A percentile compares a stretch with the other conserved stretches of the same genome.
Evolutionary conservation across 148 eudicot species (phyloP).

Genomic region (Vaccinium macrocarpon): DNA sequence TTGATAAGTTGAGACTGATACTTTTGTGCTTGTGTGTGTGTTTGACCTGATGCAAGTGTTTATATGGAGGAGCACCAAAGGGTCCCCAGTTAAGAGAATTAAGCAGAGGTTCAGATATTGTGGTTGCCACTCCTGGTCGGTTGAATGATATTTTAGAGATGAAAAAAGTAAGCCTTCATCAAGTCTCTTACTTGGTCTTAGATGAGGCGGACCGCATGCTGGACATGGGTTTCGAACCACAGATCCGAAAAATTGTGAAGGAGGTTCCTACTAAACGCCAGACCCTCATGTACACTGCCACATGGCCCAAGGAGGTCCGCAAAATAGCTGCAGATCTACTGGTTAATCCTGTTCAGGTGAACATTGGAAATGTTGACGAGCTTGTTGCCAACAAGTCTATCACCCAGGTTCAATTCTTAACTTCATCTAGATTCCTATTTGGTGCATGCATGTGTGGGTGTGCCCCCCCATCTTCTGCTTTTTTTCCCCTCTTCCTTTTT

Average conservation of each 20-base stretch:
- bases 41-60: conserved; percentile 49
- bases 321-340: conserved; percentile 86
- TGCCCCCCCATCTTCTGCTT: background rate
- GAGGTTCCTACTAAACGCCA: conserved; percentile 82
- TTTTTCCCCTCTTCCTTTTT: background rate
- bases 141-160: conserved; percentile 90
- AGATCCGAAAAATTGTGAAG: conserved; percentile 90
- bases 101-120: conserved; percentile 79
- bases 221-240: conserved; percentile 99
- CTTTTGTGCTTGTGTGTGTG: background rate
- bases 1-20: background rate
- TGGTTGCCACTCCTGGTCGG: conserved; percentile 99
- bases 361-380: conserved; percentile 91
- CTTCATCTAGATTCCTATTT: background rate
- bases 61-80: conserved; percentile 98
- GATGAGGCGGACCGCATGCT: conserved; percentile 99
- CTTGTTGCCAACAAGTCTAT: conserved; percentile 95
- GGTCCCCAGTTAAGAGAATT: conserved; percentile 82
- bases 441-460: background rate
- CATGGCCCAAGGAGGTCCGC: conserved; percentile 98
- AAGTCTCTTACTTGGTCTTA: conserved; percentile 87
- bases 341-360: conserved; percentile 83
- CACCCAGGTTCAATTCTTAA: conserved; percentile 59
- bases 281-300: conserved; percentile 96
- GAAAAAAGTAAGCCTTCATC: conserved; percentile 71